A percentile compares a stretch with the other conserved stretches of the same genome.
phyloP scores from a whole-genome alignment of 202 grass and related monocot genomes.

The Digitaria exilis region DNA sequence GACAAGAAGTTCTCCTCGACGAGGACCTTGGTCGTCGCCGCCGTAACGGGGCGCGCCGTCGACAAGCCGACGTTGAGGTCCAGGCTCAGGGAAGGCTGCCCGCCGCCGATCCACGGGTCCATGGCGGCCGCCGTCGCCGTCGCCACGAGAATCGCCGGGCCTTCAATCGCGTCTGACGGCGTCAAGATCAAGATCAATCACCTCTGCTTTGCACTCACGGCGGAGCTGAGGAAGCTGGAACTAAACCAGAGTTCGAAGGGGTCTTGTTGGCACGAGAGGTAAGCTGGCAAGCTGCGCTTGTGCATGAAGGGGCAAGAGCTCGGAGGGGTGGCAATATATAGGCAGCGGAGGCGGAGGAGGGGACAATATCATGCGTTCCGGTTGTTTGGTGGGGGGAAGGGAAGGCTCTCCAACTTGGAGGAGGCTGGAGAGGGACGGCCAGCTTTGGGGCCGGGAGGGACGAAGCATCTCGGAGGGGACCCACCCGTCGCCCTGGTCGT shows the following conservation, averaged over 20 bases:
- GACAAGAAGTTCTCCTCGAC: slow-evolving; percentile 60
- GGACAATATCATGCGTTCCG: too few species aligned
- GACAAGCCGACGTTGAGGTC: slow-evolving; percentile 62
- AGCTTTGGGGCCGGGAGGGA: background rate
- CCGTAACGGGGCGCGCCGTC: background rate
- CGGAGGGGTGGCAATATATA: slow-evolving; percentile 26
- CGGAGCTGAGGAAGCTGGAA: too few species aligned
- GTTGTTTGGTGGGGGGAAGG: slow-evolving; percentile 23
- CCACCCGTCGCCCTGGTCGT: slow-evolving; percentile 19
- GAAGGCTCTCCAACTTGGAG: too few species aligned
- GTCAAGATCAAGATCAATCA: background rate
- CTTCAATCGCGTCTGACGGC: background rate
- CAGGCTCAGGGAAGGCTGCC: slow-evolving; percentile 56
- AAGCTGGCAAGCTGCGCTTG: background rate
- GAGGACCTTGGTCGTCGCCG: slow-evolving; percentile 22
- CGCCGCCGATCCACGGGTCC: slow-evolving; percentile 61
- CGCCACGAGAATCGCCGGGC: background rate
- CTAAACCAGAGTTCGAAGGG: background rate
- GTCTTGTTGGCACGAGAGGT: background rate
- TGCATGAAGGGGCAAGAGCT: background rate
- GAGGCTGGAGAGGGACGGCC: slow-evolving; percentile 17
- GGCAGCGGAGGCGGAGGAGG: background rate
- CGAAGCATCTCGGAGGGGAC: slow-evolving; percentile 28
- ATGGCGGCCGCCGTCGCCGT: background rate
- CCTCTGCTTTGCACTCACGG: background rate